These are phyloP conservation scores for Aspergillus ellipticus DNA, from an alignment of 495 filamentous ascomycete species.

Conservation along the genomic window DNA sequence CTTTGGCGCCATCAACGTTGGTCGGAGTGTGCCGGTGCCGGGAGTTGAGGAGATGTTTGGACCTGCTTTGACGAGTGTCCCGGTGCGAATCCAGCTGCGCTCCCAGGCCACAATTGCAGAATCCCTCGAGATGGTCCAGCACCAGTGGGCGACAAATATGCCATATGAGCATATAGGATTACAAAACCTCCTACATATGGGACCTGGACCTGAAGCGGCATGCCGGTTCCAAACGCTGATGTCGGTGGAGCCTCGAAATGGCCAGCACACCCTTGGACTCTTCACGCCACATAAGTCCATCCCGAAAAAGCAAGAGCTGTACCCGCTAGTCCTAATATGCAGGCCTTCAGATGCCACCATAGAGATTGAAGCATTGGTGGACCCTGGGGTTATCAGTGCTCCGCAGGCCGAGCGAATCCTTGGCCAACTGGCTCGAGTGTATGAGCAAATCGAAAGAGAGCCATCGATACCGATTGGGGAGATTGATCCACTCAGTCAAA, in stretches of 20 bases:
- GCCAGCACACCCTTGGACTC: background rate
- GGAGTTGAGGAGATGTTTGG: slow-evolving; percentile 9
- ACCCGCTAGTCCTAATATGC: slow-evolving; percentile 31
- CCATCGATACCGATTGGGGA: background rate
- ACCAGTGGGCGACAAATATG: slow-evolving; percentile 22
- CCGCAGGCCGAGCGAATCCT: background rate
- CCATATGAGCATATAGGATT: slow-evolving; percentile 40
- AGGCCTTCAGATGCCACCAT: slow-evolving; percentile 26
- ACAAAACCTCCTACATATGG: slow-evolving; percentile 35
- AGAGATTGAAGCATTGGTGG: background rate
- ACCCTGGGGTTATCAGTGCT: background rate
- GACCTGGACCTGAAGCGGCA: slow-evolving; percentile 21
- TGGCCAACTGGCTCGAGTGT: background rate
- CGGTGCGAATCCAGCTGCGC: background rate
- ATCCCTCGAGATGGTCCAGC: slow-evolving; percentile 21
- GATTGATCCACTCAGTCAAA: slow-evolving; percentile 2
- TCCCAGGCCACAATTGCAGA: background rate
- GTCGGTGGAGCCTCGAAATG: slow-evolving; percentile 27
- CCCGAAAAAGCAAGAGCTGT: slow-evolving; percentile 20
- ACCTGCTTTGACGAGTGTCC: slow-evolving; percentile 1
- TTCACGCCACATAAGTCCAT: slow-evolving; percentile 5
- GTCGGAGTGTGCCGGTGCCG: slow-evolving; percentile 4
- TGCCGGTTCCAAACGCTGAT: slow-evolving; percentile 39
- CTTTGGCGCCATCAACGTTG: slow-evolving; percentile 3
- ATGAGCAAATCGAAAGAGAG: background rate